These are phyloP conservation scores for Nicotiana sylvestris DNA, from an alignment of 257 asterid species.

Conservation along the genomic window DNA sequence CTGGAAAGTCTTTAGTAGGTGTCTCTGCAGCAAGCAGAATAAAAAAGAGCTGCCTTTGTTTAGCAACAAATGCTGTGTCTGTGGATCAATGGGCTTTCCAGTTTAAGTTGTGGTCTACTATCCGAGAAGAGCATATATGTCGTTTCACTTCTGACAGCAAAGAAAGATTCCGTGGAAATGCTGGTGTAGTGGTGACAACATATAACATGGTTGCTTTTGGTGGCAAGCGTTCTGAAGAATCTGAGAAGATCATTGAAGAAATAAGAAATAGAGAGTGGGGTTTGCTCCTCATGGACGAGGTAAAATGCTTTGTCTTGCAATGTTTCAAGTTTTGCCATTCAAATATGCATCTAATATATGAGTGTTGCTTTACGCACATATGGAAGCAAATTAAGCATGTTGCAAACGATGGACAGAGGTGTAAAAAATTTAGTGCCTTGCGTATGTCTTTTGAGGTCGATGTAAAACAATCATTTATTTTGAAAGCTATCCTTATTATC, in stretches of 20 bases:
- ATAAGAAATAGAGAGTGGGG: slow-evolving; percentile 98
- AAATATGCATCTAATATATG: background rate
- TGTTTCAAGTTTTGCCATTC: background rate
- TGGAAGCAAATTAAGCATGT: too few relatives aligned
- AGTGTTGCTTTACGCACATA: background rate
- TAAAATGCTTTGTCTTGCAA: slow-evolving; percentile 14
- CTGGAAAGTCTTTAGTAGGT: slow-evolving; percentile 97
- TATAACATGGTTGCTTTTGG: slow-evolving; percentile 98
- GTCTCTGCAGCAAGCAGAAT: slow-evolving; percentile 98
- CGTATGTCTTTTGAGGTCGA: background rate
- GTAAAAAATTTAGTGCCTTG: too few relatives aligned
- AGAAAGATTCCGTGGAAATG: slow-evolving; percentile 97
- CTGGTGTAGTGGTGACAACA: slow-evolving; percentile 97
- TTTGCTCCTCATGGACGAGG: slow-evolving; percentile 98
- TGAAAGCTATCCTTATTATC: background rate
- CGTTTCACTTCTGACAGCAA: slow-evolving; percentile 99
- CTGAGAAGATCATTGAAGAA: slow-evolving; percentile 98
- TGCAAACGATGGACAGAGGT: too few relatives aligned
- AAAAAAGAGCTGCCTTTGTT: slow-evolving; percentile 95
- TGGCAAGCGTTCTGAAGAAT: slow-evolving; percentile 99
- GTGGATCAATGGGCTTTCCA: slow-evolving; percentile 99
- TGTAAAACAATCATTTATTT: background rate
- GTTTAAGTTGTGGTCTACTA: slow-evolving; percentile 94
- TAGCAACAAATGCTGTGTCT: slow-evolving; percentile 98
- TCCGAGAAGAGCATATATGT: slow-evolving; percentile 87